Conservation (phyloP, 768 basidiomycete genomes). For the Sporobolomyces roseus region DNA sequence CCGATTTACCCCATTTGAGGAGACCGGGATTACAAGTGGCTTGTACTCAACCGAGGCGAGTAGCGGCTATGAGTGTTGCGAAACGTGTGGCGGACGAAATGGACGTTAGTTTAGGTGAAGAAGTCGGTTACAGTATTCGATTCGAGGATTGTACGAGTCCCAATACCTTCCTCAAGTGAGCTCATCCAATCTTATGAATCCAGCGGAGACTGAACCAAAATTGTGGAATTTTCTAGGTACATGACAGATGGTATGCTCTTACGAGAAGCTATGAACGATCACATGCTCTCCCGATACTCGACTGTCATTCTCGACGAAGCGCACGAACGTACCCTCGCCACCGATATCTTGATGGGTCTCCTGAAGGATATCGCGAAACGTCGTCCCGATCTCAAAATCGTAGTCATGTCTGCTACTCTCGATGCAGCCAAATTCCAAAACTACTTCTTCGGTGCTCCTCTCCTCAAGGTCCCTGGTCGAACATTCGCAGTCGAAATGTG, state of each 20-base stretch:
- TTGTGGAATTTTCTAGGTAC: conserved; percentile 53
- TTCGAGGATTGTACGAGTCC: conserved; percentile 95
- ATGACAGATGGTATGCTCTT: conserved; percentile 98
- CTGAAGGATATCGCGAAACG: conserved; percentile 76
- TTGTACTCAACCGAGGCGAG: conserved; percentile 92
- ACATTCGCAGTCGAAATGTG: conserved; percentile 89
- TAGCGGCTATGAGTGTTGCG: conserved; percentile 96
- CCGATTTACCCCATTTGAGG: conserved; percentile 83
- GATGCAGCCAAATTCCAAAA: conserved; percentile 95
- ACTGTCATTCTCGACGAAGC: conserved; percentile 99
- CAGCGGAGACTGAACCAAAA: not conserved
- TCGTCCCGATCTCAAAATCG: conserved; percentile 86
- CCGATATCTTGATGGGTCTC: conserved; percentile 97
- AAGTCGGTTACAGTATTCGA: conserved; percentile 96
- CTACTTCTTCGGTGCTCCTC: conserved; percentile 66
- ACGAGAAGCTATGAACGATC: conserved; percentile 83
- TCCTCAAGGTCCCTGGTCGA: conserved; percentile 62
- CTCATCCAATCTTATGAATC: not conserved
- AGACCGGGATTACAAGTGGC: conserved; percentile 74
- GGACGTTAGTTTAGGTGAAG: conserved; percentile 90
- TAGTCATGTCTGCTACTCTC: conserved; percentile 97
- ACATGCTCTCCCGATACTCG: conserved; percentile 78
- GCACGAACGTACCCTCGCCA: conserved; percentile 94
- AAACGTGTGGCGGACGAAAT: conserved; percentile 98
- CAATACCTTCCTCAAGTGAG: conserved; percentile 79